phyloP scores from a whole-genome alignment of 768 basidiomycete genomes.

The Macrolepiota fuliginosa region DNA sequence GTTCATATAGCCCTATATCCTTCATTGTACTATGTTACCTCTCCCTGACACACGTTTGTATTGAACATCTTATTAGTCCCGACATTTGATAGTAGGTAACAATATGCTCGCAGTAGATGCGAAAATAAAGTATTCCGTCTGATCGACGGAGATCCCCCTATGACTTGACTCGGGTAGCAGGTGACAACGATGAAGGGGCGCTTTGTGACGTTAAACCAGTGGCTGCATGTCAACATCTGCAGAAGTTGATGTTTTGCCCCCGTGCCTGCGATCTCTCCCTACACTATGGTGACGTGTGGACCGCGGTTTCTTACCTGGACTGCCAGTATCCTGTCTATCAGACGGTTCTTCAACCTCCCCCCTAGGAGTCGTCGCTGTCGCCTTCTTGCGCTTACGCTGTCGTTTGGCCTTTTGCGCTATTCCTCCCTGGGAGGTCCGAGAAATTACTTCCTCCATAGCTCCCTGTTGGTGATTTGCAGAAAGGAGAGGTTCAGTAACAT shows the following conservation, averaged over 20 bases:
- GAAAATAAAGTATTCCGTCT: neutral
- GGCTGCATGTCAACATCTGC: neutral
- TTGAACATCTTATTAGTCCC: neutral
- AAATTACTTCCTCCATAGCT: neutral
- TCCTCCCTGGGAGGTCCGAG: neutral
- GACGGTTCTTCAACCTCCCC: neutral
- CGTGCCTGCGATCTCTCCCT: neutral
- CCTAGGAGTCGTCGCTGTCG: neutral
- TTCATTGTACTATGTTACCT: slow-evolving; percentile 7
- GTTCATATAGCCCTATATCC: slow-evolving; percentile 6
- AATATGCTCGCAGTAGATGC: neutral
- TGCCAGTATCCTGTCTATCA: neutral
- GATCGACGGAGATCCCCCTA: neutral
- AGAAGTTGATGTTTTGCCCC: neutral
- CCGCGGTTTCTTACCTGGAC: neutral
- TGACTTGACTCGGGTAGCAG: neutral
- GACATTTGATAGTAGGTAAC: neutral
- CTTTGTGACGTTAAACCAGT: neutral
- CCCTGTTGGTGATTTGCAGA: neutral
- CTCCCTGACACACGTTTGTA: neutral
- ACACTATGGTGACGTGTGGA: too few species aligned
- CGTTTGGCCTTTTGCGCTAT: neutral
- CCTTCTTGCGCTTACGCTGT: neutral
- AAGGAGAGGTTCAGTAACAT: neutral
- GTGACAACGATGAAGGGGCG: neutral